These are phyloP conservation scores for Aspergillus unguis DNA, from an alignment of 2,329 filamentous ascomycete genomes.

Conservation along the genomic window DNA sequence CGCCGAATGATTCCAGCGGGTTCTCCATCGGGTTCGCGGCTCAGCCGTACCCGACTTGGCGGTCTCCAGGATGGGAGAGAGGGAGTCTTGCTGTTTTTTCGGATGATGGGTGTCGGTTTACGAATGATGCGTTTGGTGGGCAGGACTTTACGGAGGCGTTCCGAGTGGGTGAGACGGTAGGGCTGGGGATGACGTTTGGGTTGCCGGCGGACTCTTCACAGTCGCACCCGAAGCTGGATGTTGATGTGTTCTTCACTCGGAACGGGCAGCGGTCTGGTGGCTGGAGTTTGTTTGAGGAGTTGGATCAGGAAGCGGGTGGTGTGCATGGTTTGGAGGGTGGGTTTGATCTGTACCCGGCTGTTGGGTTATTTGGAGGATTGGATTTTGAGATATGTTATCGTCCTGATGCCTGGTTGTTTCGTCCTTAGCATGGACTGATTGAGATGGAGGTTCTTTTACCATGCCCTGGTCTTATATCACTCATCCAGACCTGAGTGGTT, in stretches of 20 bases:
- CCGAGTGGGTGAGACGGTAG: conserved; percentile 53
- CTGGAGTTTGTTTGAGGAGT: conserved; percentile 61
- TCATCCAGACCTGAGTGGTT: no score
- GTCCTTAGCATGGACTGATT: background rate
- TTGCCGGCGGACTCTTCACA: conserved; percentile 30
- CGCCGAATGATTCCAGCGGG: conserved; percentile 46
- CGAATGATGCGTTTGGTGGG: conserved; percentile 61
- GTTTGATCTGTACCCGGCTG: conserved; percentile 59
- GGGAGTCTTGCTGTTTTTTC: conserved; percentile 60
- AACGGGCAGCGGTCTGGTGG: conserved; percentile 51
- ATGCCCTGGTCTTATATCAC: no score
- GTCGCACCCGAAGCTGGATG: conserved; percentile 32
- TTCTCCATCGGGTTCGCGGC: conserved; percentile 60
- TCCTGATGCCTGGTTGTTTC: conserved; percentile 46
- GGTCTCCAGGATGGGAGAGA: conserved; percentile 62
- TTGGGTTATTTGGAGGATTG: conserved; percentile 61
- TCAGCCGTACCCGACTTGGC: conserved; percentile 60
- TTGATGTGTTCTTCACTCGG: conserved; percentile 59
- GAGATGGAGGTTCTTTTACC: no score
- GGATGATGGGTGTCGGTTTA: conserved; percentile 61
- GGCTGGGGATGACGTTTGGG: conserved; percentile 56
- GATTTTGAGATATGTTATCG: conserved; percentile 58
- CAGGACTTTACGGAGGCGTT: conserved; percentile 56
- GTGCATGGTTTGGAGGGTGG: conserved; percentile 65
- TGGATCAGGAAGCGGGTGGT: conserved; percentile 56